phyloP scores from a whole-genome alignment of 345 rosid species.

The Bretschneidera sinensis region DNA sequence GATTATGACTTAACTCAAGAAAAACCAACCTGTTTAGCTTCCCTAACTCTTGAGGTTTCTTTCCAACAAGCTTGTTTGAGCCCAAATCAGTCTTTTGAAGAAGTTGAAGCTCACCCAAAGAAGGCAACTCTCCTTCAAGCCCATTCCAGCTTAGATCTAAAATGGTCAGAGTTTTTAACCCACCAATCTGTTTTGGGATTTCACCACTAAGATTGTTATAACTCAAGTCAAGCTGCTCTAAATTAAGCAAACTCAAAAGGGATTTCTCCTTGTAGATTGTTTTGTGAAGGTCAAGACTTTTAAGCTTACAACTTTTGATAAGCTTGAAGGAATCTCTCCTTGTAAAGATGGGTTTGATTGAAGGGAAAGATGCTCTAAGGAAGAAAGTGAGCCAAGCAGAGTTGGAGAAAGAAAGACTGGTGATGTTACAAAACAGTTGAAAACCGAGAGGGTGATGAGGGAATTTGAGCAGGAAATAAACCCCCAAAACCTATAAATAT shows the following conservation, averaged over 20 bases:
- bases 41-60: constrained; percentile 27
- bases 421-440: constrained; percentile 34
- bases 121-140: constrained; percentile 32
- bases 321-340: constrained; percentile 33
- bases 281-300: constrained; percentile 34
- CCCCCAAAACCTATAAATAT: too few species aligned
- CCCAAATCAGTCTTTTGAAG: constrained; percentile 39
- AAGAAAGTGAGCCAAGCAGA: constrained; percentile 26
- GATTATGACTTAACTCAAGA: constrained; percentile 43
- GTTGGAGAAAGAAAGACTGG: constrained; percentile 24
- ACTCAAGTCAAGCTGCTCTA: constrained; percentile 44
- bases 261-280: constrained; percentile 32
- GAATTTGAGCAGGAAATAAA: too few species aligned
- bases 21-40: constrained; percentile 33
- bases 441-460: constrained; percentile 36
- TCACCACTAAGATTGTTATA: constrained; percentile 39
- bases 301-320: constrained; percentile 19
- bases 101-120: constrained; percentile 30
- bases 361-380: constrained; percentile 37
- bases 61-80: constrained; percentile 32
- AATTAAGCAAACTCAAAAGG: constrained; percentile 28
- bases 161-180: constrained; percentile 27
- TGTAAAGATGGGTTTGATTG: constrained; percentile 35
- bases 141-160: constrained; percentile 39
- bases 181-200: constrained; percentile 36